phyloP scores from a whole-genome alignment of 1,139 yeast species.

The Eremothecium gossypii region DNA sequence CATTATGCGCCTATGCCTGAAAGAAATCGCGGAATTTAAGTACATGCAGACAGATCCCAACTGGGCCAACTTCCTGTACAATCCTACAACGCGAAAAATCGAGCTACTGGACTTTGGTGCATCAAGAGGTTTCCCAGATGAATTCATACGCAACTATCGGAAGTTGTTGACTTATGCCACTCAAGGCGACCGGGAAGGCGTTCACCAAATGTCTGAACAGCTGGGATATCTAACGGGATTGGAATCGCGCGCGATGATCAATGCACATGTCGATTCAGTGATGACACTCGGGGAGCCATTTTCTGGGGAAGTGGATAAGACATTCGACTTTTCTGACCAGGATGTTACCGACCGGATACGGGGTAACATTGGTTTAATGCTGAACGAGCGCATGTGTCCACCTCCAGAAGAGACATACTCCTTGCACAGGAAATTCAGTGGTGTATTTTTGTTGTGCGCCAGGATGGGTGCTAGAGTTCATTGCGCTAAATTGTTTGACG shows the following conservation, averaged over 20 bases:
- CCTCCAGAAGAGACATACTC: conserved; percentile 98
- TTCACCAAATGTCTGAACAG: conserved; percentile 55
- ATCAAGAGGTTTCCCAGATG: conserved; percentile 64
- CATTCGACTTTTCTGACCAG: conserved; percentile 70
- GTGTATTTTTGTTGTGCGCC: conserved; percentile 86
- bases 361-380: conserved; percentile 77
- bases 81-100: conserved; percentile 51
- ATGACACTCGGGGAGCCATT: conserved; percentile 92
- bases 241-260: conserved; percentile 78
- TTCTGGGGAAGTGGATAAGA: conserved; percentile 41
- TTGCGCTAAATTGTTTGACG: conserved; percentile 66
- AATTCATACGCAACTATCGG: conserved; percentile 62
- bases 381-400: conserved; percentile 84
- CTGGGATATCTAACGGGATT: conserved; percentile 89
- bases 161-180: conserved; percentile 72
- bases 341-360: conserved; percentile 91
- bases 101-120: conserved; percentile 95
- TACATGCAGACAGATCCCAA: conserved; percentile 99
- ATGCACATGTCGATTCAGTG: conserved; percentile 87
- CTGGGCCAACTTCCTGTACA: conserved; percentile 95
- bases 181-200: conserved; percentile 52
- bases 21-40: conserved; percentile 73
- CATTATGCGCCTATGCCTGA: conserved; percentile 77
- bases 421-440: conserved; percentile 87
- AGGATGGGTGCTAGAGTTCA: conserved; percentile 77